A percentile compares a stretch with the other conserved stretches of the same genome.
Evolutionary conservation across 2,329 filamentous ascomycete genomes (phyloP).

Genomic region (Chaetomium sp.): DNA sequence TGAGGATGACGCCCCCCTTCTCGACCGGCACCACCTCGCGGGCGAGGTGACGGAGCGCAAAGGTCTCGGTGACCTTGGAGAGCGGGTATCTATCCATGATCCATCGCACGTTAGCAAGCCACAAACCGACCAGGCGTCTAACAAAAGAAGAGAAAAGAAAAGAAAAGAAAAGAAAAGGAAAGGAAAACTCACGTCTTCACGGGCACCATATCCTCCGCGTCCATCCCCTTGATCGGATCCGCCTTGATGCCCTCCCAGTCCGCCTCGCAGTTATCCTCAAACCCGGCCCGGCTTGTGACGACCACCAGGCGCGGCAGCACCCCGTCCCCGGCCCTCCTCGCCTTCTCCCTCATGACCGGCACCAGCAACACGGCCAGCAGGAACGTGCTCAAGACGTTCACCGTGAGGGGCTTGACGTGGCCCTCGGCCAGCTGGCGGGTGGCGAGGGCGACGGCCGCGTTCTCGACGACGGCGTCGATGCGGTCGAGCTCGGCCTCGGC

Average conservation of each 20-base stretch:
- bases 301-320: conserved; percentile 17
- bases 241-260: conserved; percentile 14
- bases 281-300: conserved; percentile 17
- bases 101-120: no score
- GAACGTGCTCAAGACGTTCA: conserved; percentile 29
- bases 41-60: conserved; percentile 26
- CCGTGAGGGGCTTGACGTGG: conserved; percentile 16
- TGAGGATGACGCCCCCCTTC: conserved; percentile 28
- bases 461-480: conserved; percentile 13
- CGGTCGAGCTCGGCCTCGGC: conserved; percentile 15
- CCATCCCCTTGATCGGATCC: conserved; percentile 11
- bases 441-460: conserved; percentile 1
- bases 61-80: conserved; percentile 12
- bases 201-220: background rate
- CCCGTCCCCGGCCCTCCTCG: conserved; percentile 1
- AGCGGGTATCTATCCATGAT: conserved; percentile 8
- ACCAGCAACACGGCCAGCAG: conserved; percentile 27
- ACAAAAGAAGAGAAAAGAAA: no score
- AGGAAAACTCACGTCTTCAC: background rate
- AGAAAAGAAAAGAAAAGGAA: background rate
- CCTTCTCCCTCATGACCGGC: conserved; percentile 26
- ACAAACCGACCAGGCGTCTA: no score
- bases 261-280: conserved; percentile 1
- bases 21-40: conserved; percentile 21
- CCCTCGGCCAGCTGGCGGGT: conserved; percentile 9